Percentiles rank a stretch among this genome's conserved stretches.
Conservation (phyloP, 2,329 filamentous ascomycete species). For the Colletotrichum paranaense region DNA sequence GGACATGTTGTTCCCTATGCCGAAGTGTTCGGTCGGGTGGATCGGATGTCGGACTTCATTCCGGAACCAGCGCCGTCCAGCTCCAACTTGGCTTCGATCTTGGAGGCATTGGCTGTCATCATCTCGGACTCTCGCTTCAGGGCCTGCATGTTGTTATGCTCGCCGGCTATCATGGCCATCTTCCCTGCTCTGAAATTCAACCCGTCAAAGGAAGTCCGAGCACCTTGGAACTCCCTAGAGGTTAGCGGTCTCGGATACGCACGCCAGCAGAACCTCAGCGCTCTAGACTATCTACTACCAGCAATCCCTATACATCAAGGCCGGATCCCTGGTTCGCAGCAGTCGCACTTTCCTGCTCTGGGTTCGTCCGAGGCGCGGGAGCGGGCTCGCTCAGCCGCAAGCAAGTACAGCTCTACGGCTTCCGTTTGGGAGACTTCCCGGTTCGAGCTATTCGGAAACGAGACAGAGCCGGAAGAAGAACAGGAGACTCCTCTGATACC, state of each 20-base stretch:
- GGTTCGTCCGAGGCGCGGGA: slow-evolving; percentile 55
- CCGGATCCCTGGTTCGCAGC: slow-evolving; percentile 40
- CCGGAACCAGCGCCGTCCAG: slow-evolving; percentile 70
- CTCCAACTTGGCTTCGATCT: slow-evolving; percentile 73
- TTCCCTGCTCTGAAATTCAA: slow-evolving; percentile 71
- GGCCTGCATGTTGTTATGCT: slow-evolving; percentile 76
- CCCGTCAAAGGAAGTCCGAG: slow-evolving; percentile 57
- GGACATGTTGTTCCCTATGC: slow-evolving; percentile 77
- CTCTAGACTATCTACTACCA: slow-evolving; percentile 76
- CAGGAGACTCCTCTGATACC: slow-evolving; percentile 78
- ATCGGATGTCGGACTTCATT: slow-evolving; percentile 67
- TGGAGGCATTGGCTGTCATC: slow-evolving; percentile 82
- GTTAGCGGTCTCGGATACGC: slow-evolving; percentile 61
- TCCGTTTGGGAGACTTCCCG: slow-evolving; percentile 47
- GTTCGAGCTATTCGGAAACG: slow-evolving; percentile 40
- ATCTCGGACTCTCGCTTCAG: slow-evolving; percentile 83
- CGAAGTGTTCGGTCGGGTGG: slow-evolving; percentile 63
- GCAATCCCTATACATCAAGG: slow-evolving; percentile 55
- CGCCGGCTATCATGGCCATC: slow-evolving; percentile 75
- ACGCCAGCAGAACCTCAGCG: slow-evolving; percentile 59
- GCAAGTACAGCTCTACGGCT: slow-evolving; percentile 42
- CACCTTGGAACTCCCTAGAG: slow-evolving; percentile 65
- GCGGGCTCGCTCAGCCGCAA: slow-evolving; percentile 41
- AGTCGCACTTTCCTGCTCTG: slow-evolving; percentile 65
- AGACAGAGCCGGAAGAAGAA: slow-evolving; percentile 61